Evolutionary conservation across 2,329 filamentous ascomycete genomes (phyloP).

Genomic region (Cytospora chrysosperma): DNA sequence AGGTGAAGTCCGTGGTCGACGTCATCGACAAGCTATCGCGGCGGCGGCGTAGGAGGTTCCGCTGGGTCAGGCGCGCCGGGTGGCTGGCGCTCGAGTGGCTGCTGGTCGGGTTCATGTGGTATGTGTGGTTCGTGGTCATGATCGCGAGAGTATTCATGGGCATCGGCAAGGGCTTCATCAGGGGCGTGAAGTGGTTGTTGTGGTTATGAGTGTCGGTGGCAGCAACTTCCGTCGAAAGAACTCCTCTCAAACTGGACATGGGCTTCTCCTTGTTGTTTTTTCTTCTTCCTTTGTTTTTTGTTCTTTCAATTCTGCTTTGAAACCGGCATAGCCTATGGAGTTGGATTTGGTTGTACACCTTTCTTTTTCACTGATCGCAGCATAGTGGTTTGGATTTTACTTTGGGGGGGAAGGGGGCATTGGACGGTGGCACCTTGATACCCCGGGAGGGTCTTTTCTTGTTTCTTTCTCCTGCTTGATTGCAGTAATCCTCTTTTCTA

Average conservation of each 20-base stretch:
- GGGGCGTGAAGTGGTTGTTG: slow-evolving; percentile 74
- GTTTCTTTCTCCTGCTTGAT: background rate
- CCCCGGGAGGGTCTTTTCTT: background rate
- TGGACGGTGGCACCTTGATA: slow-evolving; percentile 18
- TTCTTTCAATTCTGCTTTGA: background rate
- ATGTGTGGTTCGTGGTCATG: slow-evolving; percentile 86
- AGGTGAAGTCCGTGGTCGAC: slow-evolving; percentile 78
- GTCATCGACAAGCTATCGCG: slow-evolving; percentile 74
- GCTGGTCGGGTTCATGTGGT: slow-evolving; percentile 89
- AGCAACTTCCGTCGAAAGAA: background rate
- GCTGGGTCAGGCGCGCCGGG: slow-evolving; percentile 72
- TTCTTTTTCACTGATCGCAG: background rate
- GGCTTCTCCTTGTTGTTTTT: slow-evolving; percentile 4
- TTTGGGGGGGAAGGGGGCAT: too few relatives aligned
- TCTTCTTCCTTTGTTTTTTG: slow-evolving; percentile 2
- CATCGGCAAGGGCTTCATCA: slow-evolving; percentile 57
- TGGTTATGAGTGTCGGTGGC: slow-evolving; percentile 58
- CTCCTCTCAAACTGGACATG: background rate
- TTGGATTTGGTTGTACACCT: slow-evolving; percentile 13
- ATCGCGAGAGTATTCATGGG: slow-evolving; percentile 66
- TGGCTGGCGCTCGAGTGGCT: slow-evolving; percentile 87
- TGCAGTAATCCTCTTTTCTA: background rate
- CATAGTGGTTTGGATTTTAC: slow-evolving; percentile 1
- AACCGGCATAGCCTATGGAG: slow-evolving; percentile 20
- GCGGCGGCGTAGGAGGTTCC: slow-evolving; percentile 63